phyloP scores from a whole-genome alignment of 345 rosid genomes.

The Gynandropsis gynandra region DNA sequence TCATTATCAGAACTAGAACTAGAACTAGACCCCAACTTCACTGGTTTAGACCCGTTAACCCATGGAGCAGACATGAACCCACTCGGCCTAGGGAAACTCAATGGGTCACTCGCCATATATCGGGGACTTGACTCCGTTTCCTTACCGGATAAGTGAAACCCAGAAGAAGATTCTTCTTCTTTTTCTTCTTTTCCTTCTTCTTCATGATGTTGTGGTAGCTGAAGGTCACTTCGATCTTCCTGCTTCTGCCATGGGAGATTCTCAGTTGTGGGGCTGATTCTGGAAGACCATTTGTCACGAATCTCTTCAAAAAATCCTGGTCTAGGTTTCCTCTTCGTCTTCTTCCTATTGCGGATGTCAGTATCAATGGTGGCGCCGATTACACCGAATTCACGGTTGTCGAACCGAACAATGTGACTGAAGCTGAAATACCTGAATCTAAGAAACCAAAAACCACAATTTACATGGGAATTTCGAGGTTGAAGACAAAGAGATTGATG shows the following conservation, averaged over 20 bases:
- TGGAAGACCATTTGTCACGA: slow-evolving; percentile 62
- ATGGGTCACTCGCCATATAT: slow-evolving; percentile 21
- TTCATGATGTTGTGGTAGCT: slow-evolving; percentile 14
- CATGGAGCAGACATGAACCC: slow-evolving; percentile 51
- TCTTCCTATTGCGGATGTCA: slow-evolving; percentile 22
- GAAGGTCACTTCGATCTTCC: slow-evolving; percentile 20
- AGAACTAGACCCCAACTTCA: slow-evolving; percentile 23
- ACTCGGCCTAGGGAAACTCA: slow-evolving; percentile 27
- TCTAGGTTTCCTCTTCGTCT: slow-evolving; percentile 48
- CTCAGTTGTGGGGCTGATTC: slow-evolving; percentile 37
- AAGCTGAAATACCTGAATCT: slow-evolving; percentile 26
- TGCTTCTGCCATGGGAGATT: slow-evolving; percentile 70
- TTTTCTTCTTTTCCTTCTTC: slow-evolving; percentile 16
- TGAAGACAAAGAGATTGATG: slow-evolving; percentile 19
- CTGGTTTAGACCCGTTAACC: slow-evolving; percentile 39
- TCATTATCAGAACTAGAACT: slow-evolving; percentile 9
- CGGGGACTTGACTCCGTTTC: slow-evolving; percentile 20
- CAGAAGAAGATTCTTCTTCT: slow-evolving; percentile 23
- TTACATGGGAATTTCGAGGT: slow-evolving; percentile 7
- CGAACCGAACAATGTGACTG: slow-evolving; percentile 23
- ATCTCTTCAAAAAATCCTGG: slow-evolving; percentile 73
- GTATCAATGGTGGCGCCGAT: slow-evolving; percentile 22
- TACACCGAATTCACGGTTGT: slow-evolving; percentile 16
- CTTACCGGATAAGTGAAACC: slow-evolving; percentile 17
- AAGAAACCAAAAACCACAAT: slow-evolving; percentile 1